Conservation (phyloP, 2,329 filamentous ascomycete genomes). For the Alternaria brassicicola region DNA sequence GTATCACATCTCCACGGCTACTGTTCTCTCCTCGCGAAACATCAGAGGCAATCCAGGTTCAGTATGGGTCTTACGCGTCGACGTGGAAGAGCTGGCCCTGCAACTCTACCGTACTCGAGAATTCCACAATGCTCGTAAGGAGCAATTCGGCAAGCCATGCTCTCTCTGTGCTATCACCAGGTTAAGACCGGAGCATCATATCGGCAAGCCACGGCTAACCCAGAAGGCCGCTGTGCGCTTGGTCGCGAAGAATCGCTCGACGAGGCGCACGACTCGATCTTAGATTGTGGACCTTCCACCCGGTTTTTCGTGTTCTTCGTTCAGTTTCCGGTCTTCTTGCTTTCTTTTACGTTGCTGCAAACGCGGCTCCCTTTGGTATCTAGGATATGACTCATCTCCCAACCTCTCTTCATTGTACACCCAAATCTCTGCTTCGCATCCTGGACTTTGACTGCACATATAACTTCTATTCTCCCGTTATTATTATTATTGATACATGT, state of each 20-base stretch:
- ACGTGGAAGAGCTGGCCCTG: conserved; percentile 40
- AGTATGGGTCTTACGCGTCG: conserved; percentile 36
- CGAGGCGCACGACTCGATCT: background rate
- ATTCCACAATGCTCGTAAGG: conserved; percentile 33
- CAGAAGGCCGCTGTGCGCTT: conserved; percentile 2
- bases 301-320: background rate
- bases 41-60: conserved; percentile 25
- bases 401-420: background rate
- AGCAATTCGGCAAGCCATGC: conserved; percentile 33
- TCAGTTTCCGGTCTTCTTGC: background rate
- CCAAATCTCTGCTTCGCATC: background rate
- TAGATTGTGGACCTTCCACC: background rate
- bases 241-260: background rate
- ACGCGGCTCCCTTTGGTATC: background rate
- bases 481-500: too few species aligned
- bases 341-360: background rate
- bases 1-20: conserved; percentile 33
- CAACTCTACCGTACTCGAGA: conserved; percentile 37
- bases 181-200: background rate
- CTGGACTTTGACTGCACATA: background rate
- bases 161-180: conserved; percentile 31
- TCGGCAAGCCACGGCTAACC: background rate
- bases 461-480: background rate
- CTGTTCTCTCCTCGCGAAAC: conserved; percentile 16
- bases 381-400: background rate